Percentiles rank a stretch among this genome's conserved stretches.
These are phyloP conservation scores for Colletotrichum liaoningense DNA, from an alignment of 2,329 filamentous ascomycete species.

Conservation along the genomic window DNA sequence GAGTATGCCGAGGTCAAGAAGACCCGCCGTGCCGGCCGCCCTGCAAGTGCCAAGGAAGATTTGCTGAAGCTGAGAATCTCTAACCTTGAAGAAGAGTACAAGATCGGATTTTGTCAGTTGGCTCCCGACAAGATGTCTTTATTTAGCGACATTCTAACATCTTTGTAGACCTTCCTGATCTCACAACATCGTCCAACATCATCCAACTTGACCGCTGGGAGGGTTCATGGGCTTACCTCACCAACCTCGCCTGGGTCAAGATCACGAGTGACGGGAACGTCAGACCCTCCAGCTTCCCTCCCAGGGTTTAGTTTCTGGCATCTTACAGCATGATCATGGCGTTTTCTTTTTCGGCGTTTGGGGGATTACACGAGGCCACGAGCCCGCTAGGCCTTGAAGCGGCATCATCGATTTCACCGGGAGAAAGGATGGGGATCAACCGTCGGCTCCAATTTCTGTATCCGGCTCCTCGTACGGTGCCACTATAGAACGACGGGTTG, in stretches of 20 bases:
- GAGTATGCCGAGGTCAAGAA: conserved; percentile 75
- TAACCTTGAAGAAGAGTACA: conserved; percentile 81
- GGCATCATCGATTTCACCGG: neutral
- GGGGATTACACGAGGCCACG: neutral
- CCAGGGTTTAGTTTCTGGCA: conserved; percentile 51
- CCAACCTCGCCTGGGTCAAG: conserved; percentile 81
- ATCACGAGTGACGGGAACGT: conserved; percentile 74
- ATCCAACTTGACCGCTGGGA: conserved; percentile 79
- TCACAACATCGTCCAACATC: conserved; percentile 75
- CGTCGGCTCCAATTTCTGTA: conserved; percentile 19
- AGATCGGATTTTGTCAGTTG: conserved; percentile 80
- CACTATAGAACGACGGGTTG: neutral
- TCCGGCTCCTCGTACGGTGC: conserved; percentile 5
- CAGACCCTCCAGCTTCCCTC: conserved; percentile 82
- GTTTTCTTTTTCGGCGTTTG: conserved; percentile 28
- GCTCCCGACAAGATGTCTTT: neutral
- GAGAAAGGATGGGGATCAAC: neutral
- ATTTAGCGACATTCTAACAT: neutral
- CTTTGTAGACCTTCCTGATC: conserved; percentile 70
- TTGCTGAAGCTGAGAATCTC: conserved; percentile 78
- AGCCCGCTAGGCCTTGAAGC: neutral
- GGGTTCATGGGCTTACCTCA: conserved; percentile 84
- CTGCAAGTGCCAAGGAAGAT: conserved; percentile 81
- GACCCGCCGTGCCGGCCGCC: conserved; percentile 80
- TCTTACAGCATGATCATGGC: neutral